Evolutionary conservation across 1,139 yeast species (phyloP), one percentile per base, ranked within the genome.

Genomic region (Magnusiomyces fungicola): DNA sequence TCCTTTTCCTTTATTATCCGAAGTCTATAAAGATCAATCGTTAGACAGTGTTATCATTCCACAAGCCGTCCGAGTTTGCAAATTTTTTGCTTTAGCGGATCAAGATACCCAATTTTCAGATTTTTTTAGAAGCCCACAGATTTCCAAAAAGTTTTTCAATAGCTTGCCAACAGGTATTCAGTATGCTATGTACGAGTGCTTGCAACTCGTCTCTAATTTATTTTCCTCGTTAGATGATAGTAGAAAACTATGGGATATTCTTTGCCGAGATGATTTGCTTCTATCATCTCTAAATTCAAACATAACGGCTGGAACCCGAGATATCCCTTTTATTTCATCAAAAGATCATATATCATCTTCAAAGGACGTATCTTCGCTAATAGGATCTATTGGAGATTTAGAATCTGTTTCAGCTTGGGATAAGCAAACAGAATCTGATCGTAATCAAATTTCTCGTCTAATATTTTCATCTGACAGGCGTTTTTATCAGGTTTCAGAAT

Each of bases 401-500:
- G 86, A 80, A 21, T 65, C 72, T 1, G 57, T 74, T 1, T 69
- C 75, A 39, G 78, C 85, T 0, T 79, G 85, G 85, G 85, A 80
- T 67, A 82, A 77, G 7, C 81, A 78, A 52, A 71, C 80, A 2
- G 89, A 83, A 60, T 79, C 82, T 16, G 88, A 82, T 54, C 69
- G 83, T 53, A 71, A 80, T 43, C 76, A 76, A 38, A 74, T 84
- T n/a, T 81, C 92, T 0, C 78, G 78, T 55, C 66, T 85, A 21
- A 81, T 90, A 1, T 90, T 88, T 62, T 81, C 83, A 19, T 74
- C 77, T 40, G 97, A 90, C 62, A 69, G 95, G 50, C 72, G 97
- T 48, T 84, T 84, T 61, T 81, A 78, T 57, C 96, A 90, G 58
- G 83, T 85, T 14, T 79, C 87, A 0, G 75, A 79, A 18, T 64